Conservation (phyloP, 2,329 filamentous ascomycete genomes). For the Cadophora luteo-olivacea region DNA sequence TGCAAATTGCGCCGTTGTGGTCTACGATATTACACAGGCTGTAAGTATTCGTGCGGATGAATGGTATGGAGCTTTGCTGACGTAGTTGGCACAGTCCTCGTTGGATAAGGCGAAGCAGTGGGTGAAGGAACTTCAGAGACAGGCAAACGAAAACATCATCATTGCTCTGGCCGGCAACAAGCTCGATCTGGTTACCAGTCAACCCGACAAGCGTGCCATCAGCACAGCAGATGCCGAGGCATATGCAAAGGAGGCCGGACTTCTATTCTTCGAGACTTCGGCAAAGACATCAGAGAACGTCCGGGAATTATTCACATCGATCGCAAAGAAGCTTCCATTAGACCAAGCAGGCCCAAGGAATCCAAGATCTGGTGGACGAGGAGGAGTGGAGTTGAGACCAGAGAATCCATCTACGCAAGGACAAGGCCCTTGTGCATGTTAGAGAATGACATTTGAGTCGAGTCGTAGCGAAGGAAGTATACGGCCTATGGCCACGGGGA, state of each 20-base stretch:
- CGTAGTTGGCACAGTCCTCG: slow-evolving; percentile 69
- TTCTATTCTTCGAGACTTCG: slow-evolving; percentile 98
- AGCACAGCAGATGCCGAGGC: slow-evolving; percentile 88
- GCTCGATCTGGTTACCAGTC: slow-evolving; percentile 91
- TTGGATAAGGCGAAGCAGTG: slow-evolving; percentile 99
- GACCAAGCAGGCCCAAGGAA: slow-evolving; percentile 95
- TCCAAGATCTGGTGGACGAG: slow-evolving; percentile 65
- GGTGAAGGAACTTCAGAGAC: slow-evolving; percentile 98
- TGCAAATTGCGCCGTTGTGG: slow-evolving; percentile 98
- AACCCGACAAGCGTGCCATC: slow-evolving; percentile 95
- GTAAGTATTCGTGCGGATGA: slow-evolving; percentile 57
- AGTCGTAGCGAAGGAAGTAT: slow-evolving; percentile 33
- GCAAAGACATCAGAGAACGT: slow-evolving; percentile 98
- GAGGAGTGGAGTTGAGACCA: slow-evolving; percentile 66
- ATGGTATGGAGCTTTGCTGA: slow-evolving; percentile 23
- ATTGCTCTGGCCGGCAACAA: slow-evolving; percentile 98
- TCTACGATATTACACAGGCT: slow-evolving; percentile 99
- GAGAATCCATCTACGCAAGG: slow-evolving; percentile 63
- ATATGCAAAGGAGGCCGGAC: slow-evolving; percentile 89
- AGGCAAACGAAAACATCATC: slow-evolving; percentile 99
- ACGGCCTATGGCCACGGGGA: slow-evolving; percentile 23
- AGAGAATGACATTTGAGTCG: slow-evolving; percentile 40
- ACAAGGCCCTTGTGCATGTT: slow-evolving; percentile 69
- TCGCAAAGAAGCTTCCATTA: slow-evolving; percentile 95
- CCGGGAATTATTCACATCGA: slow-evolving; percentile 92